Conservation (phyloP, 2,329 filamentous ascomycete species). For the Microcera coccophila region DNA sequence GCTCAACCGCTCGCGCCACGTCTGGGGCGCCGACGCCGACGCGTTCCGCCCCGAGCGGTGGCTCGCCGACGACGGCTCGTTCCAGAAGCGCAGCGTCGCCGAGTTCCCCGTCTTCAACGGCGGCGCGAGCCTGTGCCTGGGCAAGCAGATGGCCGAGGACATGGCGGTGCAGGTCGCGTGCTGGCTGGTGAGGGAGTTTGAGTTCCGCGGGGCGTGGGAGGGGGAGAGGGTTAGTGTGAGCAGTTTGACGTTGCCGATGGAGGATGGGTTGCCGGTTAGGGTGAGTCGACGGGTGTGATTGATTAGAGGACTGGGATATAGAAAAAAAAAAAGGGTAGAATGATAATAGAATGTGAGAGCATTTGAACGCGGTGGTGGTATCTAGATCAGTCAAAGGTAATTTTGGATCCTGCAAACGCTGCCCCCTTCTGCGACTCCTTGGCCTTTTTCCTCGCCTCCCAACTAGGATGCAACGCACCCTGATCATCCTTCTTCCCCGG, state of each 20-base stretch:
- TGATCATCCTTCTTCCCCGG: constrained; percentile 44
- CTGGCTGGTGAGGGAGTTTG: constrained; percentile 46
- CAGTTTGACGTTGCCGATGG: constrained; percentile 62
- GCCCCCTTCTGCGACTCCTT: constrained; percentile 54
- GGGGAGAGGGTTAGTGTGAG: constrained; percentile 53
- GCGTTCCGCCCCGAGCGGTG: constrained; percentile 56
- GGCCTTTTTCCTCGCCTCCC: constrained; percentile 60
- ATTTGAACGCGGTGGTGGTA: constrained; percentile 7
- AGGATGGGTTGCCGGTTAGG: constrained; percentile 50
- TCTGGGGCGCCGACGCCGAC: constrained; percentile 56
- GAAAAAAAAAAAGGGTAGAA: not conserved
- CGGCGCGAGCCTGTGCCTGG: constrained; percentile 57
- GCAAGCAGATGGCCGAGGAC: constrained; percentile 61
- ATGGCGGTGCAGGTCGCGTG: constrained; percentile 56
- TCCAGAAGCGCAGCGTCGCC: constrained; percentile 40
- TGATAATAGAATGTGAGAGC: not conserved
- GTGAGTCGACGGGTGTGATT: constrained; percentile 10
- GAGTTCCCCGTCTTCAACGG: constrained; percentile 65
- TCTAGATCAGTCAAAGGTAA: constrained; percentile 50
- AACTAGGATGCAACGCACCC: constrained; percentile 59
- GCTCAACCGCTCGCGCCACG: constrained; percentile 54
- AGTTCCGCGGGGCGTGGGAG: constrained; percentile 44
- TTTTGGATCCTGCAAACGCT: constrained; percentile 54
- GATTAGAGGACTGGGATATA: too few species aligned
- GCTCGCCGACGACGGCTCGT: constrained; percentile 42